phyloP scores from a whole-genome alignment of 495 filamentous ascomycete species.

The Penicillium nucicola region DNA sequence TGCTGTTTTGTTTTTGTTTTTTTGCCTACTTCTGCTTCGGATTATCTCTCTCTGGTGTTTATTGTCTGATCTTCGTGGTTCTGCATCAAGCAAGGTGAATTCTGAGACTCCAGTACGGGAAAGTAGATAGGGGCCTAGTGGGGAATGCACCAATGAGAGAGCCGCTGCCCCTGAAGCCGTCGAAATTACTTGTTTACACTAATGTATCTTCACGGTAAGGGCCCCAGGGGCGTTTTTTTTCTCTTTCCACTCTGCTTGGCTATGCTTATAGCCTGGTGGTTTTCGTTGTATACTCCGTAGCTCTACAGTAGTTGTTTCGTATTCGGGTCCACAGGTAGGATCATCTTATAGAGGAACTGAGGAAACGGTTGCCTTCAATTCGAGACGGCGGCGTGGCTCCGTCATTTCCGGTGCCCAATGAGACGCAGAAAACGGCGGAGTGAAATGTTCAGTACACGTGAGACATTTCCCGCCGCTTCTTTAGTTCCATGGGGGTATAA shows the following conservation, averaged over 20 bases:
- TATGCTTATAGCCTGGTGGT: background rate
- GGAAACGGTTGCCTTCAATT: constrained; percentile 6
- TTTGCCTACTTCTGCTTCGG: too few relatives aligned
- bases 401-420: constrained; percentile 6
- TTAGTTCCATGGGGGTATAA: too few relatives aligned
- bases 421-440: too few relatives aligned
- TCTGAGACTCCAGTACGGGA: constrained; percentile 3
- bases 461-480: too few relatives aligned
- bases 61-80: background rate
- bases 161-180: constrained; percentile 22
- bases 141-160: constrained; percentile 20
- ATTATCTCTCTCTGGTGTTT: background rate
- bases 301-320: background rate
- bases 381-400: constrained; percentile 16
- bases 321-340: background rate
- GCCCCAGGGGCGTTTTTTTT: background rate
- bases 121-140: constrained; percentile 33
- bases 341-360: background rate
- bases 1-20: too few relatives aligned
- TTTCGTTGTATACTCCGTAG: too few relatives aligned
- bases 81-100: constrained; percentile 14
- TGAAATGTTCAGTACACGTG: too few relatives aligned
- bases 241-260: background rate
- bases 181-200: background rate
- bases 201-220: background rate